Evolutionary conservation across 1,284 basidiomycete genomes (phyloP), one percentile per base, ranked within the genome.

Genomic region (Microbotryum violaceum): DNA sequence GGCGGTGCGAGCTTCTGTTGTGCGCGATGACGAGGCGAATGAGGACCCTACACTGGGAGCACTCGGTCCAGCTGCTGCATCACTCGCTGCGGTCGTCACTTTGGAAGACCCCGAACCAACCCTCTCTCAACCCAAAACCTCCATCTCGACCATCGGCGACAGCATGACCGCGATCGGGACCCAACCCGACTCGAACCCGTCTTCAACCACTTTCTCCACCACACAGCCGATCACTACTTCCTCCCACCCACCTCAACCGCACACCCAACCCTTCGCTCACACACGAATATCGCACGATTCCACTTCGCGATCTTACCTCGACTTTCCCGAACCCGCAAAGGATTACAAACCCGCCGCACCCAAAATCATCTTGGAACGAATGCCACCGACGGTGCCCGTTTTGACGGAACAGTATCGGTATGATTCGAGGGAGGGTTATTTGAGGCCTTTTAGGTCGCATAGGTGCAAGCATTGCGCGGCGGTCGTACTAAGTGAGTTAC

Each of bases 381-480:
- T 62, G 18, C 70, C 70, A 31, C 64, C 69, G 20, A 62, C 63
- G 33, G 63, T 58, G 8, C 82, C 84, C 0, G 71, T 82, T 1
- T 71, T 87, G 49, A 76, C 78, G 6, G 82, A 82, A 25, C 80
- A 81, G 56, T 78, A 82, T 69, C 76, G 85, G 44, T 86, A 84
- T 72, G 86, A 85, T 70, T 60, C 73, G 10, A 75, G 74, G 14
- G 85, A 86, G 64, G 76, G 60, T 44, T 47, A 64, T 20, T 25
- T 67, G n/a, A 61, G 70, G 51, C 87, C 87, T 0, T 80, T 81
- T 62, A 74, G 88, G 47, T 77, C 85, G 9, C 88, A 90, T 74
- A 87, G 89, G 75, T 91, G 88, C 76, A 77, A 85, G 20, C 71
- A 71, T 46, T 70, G 70, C 33, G 69, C 67, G 1, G 57, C 61